Base-by-base conservation (phyloP, 2,329 filamentous ascomycete species). In the Bipolaris bicolor region DNA sequence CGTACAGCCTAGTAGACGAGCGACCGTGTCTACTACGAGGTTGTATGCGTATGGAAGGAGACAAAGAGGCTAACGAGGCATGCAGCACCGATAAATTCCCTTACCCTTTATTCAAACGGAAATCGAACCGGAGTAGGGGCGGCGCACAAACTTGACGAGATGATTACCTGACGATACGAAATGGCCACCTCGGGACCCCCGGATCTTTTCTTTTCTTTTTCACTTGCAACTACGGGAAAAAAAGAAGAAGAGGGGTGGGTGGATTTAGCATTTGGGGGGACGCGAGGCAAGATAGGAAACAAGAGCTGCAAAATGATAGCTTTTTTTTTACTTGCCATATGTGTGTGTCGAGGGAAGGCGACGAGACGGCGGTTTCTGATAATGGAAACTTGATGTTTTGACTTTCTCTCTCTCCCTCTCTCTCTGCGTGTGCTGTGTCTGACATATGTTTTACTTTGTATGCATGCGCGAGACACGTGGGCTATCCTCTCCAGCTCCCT, bases 51-150 rank as follows among this genome's bases (percentile, higher is more conserved):
- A 10, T 10, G 36, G 6, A 7, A 29, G 36, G 3, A 29, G 29
- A 1, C 16, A 10, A 18, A 1, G 29, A 24, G 41, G 29, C 65
- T 71, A 49, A 73, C 60, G 37, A 11, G 0, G 0, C 10, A n/a
- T 9, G 33, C 45, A 75, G 72, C 72, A 75, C 70, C 72, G 72
- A 68, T 75, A 74, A 72, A 72, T 63, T 58, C 54, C 58, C 56
- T 49, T 65, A 63, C 53, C 65, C 49, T 49, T 36, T 29, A 3
- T 46, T 46, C 29, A 16, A 31, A 33, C 57, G 55, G 58, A 26
- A 22, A 61, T 65, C 49, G 66, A 60, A 60, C 63, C 60, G 65
- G 67, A 69, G 64, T 63, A 66, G 67, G 58, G 62, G 29, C 10
- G 67, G 70, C 67, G 69, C 63, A 64, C 26, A 69, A 31, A 31